Evolutionary conservation across 805 yeast species (phyloP).

Genomic region (Sungouiella blattae): DNA sequence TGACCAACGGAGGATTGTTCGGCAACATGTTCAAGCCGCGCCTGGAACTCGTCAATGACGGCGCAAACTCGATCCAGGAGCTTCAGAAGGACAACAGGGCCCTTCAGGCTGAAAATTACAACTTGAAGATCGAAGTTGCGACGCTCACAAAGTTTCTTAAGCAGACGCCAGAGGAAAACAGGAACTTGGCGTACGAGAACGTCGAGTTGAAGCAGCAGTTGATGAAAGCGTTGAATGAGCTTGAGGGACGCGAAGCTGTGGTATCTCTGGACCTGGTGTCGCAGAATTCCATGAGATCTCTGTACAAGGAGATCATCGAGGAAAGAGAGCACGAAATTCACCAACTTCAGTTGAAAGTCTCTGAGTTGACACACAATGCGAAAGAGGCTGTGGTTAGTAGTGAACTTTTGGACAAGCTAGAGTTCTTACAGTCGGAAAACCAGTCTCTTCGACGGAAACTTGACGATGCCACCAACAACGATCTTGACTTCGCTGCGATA

Average conservation of each 20-base stretch:
- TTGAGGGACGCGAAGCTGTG: neutral
- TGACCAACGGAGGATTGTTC: conserved; percentile 3
- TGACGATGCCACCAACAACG: conserved; percentile 5
- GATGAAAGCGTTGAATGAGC: neutral
- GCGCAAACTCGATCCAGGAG: conserved; percentile 20
- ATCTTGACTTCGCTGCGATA: neutral
- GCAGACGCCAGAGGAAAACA: conserved; percentile 42
- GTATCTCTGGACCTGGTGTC: neutral
- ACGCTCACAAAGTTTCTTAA: conserved; percentile 37
- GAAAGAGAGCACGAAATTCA: conserved; percentile 12
- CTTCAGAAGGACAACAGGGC: conserved; percentile 22
- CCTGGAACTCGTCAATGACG: conserved; percentile 5
- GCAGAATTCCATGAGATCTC: conserved; percentile 2
- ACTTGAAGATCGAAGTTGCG: conserved; percentile 41
- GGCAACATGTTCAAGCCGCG: conserved; percentile 3
- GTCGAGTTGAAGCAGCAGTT: conserved; percentile 23
- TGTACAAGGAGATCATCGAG: conserved; percentile 5
- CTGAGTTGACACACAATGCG: conserved; percentile 2
- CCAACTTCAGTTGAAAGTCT: conserved; percentile 5
- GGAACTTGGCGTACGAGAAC: conserved; percentile 35
- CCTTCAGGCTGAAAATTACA: conserved; percentile 41
- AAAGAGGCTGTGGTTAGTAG: neutral
- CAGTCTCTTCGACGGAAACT: conserved; percentile 16
- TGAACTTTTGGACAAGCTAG: conserved; percentile 16
- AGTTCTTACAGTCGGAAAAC: conserved; percentile 17